A percentile compares a stretch with the other conserved stretches of the same genome.
phyloP scores from a whole-genome alignment of 1,284 basidiomycete genomes.

The Puccinia triticina region DNA sequence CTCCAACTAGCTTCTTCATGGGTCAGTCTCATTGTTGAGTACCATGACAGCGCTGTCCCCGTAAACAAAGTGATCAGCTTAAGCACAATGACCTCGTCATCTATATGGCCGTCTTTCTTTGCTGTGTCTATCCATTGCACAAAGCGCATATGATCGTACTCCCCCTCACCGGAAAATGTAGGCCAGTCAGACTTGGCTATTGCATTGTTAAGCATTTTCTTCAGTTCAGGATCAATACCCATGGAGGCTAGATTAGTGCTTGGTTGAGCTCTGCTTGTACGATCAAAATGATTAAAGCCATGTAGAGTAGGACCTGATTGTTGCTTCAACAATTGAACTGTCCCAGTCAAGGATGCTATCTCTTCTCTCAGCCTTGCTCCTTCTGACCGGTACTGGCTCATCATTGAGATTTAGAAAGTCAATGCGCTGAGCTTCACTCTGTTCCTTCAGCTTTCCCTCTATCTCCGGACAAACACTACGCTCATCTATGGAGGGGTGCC shows the following conservation, averaged over 20 bases:
- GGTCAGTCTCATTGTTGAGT: neutral
- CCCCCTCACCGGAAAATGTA: neutral
- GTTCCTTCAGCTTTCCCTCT: no score
- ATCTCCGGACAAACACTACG: no score
- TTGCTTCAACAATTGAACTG: no score
- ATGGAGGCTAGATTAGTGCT: no score
- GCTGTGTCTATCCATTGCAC: neutral
- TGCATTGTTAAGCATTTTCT: neutral
- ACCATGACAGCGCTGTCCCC: neutral
- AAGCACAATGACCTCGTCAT: neutral
- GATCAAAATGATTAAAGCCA: no score
- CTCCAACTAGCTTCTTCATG: neutral
- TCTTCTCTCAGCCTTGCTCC: neutral
- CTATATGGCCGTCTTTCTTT: neutral
- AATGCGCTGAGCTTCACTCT: neutral
- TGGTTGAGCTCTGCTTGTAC: no score
- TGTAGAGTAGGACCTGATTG: no score
- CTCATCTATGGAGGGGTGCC: no score
- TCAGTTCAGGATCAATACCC: neutral
- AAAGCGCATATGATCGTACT: neutral
- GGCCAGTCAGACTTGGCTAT: slow-evolving; percentile 3
- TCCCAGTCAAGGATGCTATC: neutral
- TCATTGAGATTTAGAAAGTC: neutral
- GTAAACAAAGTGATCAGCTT: neutral
- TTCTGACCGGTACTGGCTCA: neutral